phyloP scores from a whole-genome alignment of 2,329 filamentous ascomycete species.

The Penicillium sclerotigenum region DNA sequence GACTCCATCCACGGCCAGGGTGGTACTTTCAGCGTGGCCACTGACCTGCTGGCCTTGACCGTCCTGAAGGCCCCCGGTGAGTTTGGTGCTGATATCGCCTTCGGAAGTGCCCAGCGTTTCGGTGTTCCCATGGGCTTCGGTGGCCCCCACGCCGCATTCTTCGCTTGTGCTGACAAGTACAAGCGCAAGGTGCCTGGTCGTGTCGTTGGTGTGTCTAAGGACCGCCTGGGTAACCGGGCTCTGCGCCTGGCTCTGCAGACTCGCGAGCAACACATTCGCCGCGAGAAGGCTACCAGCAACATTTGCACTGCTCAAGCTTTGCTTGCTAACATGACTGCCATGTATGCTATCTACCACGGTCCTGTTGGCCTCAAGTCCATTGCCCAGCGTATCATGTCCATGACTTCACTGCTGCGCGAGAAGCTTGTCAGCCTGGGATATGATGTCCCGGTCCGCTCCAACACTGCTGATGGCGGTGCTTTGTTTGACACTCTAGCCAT shows the following conservation, averaged over 20 bases:
- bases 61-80: constrained; percentile 85
- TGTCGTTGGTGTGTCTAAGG: constrained; percentile 86
- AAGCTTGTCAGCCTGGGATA: constrained; percentile 63
- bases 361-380: constrained; percentile 79
- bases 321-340: constrained; percentile 90
- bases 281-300: constrained; percentile 96
- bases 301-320: constrained; percentile 94
- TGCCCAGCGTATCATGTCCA: constrained; percentile 71
- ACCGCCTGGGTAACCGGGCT: constrained; percentile 76
- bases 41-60: constrained; percentile 83
- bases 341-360: constrained; percentile 93
- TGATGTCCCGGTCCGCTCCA: constrained; percentile 58
- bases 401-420: constrained; percentile 66
- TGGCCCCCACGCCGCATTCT: constrained; percentile 95
- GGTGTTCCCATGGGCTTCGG: constrained; percentile 90
- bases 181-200: constrained; percentile 94
- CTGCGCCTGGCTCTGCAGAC: constrained; percentile 86
- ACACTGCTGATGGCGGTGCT: constrained; percentile 53
- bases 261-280: constrained; percentile 89
- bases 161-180: constrained; percentile 83
- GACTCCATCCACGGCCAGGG: constrained; percentile 74
- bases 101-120: constrained; percentile 86
- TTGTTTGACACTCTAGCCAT: constrained; percentile 81
- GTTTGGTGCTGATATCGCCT: constrained; percentile 92
- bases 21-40: constrained; percentile 80